A percentile compares a stretch with the other conserved stretches of the same genome.
These are phyloP conservation scores for Prototheca wickerhamii DNA, from an alignment of 163 green algal species.

Conservation along the genomic window DNA sequence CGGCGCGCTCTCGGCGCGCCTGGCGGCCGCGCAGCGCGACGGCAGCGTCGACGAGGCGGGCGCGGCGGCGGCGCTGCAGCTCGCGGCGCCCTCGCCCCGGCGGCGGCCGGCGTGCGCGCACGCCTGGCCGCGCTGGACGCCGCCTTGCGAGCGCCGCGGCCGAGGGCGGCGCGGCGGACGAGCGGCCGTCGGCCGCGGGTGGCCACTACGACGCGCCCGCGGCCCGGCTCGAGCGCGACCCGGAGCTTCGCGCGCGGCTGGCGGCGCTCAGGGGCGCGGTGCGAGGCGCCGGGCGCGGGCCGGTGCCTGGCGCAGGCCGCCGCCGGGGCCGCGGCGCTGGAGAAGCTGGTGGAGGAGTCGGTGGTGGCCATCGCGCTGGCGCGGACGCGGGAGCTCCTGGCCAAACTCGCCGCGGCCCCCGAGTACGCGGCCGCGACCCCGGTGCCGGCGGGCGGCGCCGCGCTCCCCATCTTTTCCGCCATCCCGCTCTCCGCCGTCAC, in stretches of 20 bases:
- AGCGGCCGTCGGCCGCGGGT: neutral
- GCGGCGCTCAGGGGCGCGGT: constrained; percentile 32
- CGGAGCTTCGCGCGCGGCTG: too few relatives aligned
- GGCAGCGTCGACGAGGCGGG: neutral
- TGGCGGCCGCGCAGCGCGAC: neutral
- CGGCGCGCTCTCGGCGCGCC: neutral
- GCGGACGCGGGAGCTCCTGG: constrained; percentile 20
- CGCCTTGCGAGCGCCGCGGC: constrained; percentile 3
- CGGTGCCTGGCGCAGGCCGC: constrained; percentile 3
- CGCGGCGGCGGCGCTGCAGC: constrained; percentile 1
- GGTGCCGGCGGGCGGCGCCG: neutral
- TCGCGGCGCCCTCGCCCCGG: constrained; percentile 30
- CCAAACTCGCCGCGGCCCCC: neutral
- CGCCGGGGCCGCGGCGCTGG: constrained; percentile 1
- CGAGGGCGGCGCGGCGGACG: neutral
- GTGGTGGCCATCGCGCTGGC: constrained; percentile 18
- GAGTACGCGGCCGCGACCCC: neutral
- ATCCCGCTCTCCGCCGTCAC: constrained; percentile 78
- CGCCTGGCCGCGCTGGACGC: constrained; percentile 7
- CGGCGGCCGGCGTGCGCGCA: constrained; percentile 12
- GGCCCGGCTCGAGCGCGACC: too few relatives aligned
- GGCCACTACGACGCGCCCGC: constrained; percentile 6
- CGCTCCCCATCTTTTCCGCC: constrained; percentile 73
- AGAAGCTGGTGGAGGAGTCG: constrained; percentile 44
- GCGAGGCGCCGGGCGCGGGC: constrained; percentile 12